A percentile compares a stretch with the other conserved stretches of the same genome.
These are phyloP conservation scores for Fusarium sp. DNA, from an alignment of 2,329 filamentous ascomycete genomes.

Conservation along the genomic window DNA sequence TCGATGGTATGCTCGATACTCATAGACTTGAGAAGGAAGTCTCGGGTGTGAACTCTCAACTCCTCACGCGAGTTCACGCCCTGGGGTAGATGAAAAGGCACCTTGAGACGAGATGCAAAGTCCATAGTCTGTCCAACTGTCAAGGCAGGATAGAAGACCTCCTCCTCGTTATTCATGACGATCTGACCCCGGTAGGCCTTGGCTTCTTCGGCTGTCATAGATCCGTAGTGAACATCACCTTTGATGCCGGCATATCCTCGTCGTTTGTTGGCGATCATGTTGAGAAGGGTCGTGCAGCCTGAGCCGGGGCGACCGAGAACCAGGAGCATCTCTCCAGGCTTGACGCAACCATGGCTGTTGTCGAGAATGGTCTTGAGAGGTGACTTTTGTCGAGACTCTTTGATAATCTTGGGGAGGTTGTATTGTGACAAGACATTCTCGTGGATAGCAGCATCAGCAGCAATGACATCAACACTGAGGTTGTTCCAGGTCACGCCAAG, in stretches of 20 bases:
- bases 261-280: constrained; percentile 75
- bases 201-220: constrained; percentile 61
- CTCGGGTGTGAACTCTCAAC: constrained; percentile 60
- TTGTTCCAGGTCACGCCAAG: constrained; percentile 76
- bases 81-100: constrained; percentile 63
- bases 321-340: constrained; percentile 79
- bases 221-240: constrained; percentile 71
- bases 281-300: constrained; percentile 79
- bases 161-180: constrained; percentile 80
- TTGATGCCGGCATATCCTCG: constrained; percentile 69
- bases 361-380: constrained; percentile 75
- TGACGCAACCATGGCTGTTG: constrained; percentile 75
- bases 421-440: constrained; percentile 73
- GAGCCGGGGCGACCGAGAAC: constrained; percentile 77
- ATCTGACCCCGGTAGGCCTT: constrained; percentile 69
- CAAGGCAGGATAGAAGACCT: constrained; percentile 73
- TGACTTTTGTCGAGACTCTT: constrained; percentile 66
- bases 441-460: constrained; percentile 72
- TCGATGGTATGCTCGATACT: constrained; percentile 70
- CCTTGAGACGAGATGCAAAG: constrained; percentile 75
- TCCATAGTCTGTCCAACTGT: constrained; percentile 78
- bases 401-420: constrained; percentile 66
- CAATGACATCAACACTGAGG: constrained; percentile 72
- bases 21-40: constrained; percentile 70
- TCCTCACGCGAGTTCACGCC: constrained; percentile 59